Evolutionary conservation across 2,329 filamentous ascomycete species (phyloP), one percentile per base, ranked within the genome.

Genomic region (Aspergillus pseudonomiae): DNA sequence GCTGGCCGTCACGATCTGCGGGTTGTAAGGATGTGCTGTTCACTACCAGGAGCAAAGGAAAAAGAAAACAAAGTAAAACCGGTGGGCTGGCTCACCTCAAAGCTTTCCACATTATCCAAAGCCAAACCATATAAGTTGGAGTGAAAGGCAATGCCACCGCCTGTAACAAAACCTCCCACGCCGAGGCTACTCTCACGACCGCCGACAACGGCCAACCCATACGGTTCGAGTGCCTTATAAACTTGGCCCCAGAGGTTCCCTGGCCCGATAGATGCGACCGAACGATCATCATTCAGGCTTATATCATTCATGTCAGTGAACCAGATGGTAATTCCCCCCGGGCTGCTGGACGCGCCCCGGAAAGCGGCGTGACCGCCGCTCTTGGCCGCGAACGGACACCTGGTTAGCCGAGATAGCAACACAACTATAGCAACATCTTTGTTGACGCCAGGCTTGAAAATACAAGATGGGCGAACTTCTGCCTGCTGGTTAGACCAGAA

Each of bases 281-380:
- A 70, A 30, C 72, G 68, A 57, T 79, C 72, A 1, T 64, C 57
- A 19, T 65, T 73, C 7, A 79, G 57, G 10, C 65, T 63, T 14
- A 78, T 67, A 4, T 65, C 58, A 39, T 76, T 73, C 62, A 80
- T 65, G 12, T 70, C 66, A 9, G 66, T 67, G 46, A 79, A 69
- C 62, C 72, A 72, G 50, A 80, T 75, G 12, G 71, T 75, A 48
- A 80, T 70, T 7, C 77, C 78, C 45, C 69, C 80, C 16, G 80
- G 72, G 54, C 84, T 82, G 66, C 81, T 88, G 2, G 85, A 80
- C 45, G 82, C 83, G 64, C 82, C 82, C 21, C 83, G 78, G 68
- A 86, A 86, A 4, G 85, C 82, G 62, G 83, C 85, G 73, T 88
- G 86, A 1, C 86, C 86, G 32, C 86, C 86, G 9, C 83, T 83